These are phyloP conservation scores for Tetrapyrgos nigripes DNA, from an alignment of 1,284 basidiomycete genomes.

Conservation along the genomic window DNA sequence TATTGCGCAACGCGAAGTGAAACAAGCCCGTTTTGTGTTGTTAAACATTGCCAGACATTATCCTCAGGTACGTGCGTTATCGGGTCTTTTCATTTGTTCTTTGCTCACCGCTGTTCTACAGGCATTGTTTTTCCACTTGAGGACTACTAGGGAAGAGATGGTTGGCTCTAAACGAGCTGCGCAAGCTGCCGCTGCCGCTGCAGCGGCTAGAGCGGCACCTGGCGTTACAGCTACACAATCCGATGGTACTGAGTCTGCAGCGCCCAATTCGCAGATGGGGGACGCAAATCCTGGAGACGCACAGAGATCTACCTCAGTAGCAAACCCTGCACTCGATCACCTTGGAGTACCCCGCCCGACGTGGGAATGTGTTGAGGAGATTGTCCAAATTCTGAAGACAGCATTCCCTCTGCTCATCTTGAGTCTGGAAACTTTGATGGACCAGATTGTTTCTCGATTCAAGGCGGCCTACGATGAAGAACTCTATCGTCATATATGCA, in stretches of 20 bases:
- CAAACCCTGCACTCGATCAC: constrained; percentile 26
- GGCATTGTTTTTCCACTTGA: constrained; percentile 96
- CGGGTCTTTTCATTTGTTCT: constrained; percentile 10
- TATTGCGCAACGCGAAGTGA: constrained; percentile 90
- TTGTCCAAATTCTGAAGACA: constrained; percentile 95
- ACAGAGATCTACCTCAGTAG: constrained; percentile 29
- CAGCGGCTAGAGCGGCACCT: constrained; percentile 7
- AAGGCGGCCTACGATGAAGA: constrained; percentile 95
- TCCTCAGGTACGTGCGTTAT: constrained; percentile 82
- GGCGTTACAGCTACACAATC: constrained; percentile 16
- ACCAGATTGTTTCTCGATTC: constrained; percentile 93
- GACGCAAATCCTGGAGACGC: not conserved
- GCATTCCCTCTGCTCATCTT: constrained; percentile 95
- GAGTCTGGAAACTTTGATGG: constrained; percentile 97
- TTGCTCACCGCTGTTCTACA: constrained; percentile 39
- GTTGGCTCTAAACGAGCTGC: constrained; percentile 46
- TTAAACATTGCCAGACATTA: constrained; percentile 92
- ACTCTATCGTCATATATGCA: constrained; percentile 90
- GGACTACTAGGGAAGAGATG: constrained; percentile 93
- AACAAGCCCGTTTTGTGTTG: constrained; percentile 91
- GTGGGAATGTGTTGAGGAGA: constrained; percentile 94
- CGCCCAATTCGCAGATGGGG: not conserved
- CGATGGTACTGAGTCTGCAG: constrained; percentile 4
- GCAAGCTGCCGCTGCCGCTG: constrained; percentile 10
- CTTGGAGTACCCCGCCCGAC: constrained; percentile 68